A percentile compares a stretch with the other conserved stretches of the same genome.
Conservation (phyloP, 1,284 basidiomycete species). For the Ganoderma lingzhi region DNA sequence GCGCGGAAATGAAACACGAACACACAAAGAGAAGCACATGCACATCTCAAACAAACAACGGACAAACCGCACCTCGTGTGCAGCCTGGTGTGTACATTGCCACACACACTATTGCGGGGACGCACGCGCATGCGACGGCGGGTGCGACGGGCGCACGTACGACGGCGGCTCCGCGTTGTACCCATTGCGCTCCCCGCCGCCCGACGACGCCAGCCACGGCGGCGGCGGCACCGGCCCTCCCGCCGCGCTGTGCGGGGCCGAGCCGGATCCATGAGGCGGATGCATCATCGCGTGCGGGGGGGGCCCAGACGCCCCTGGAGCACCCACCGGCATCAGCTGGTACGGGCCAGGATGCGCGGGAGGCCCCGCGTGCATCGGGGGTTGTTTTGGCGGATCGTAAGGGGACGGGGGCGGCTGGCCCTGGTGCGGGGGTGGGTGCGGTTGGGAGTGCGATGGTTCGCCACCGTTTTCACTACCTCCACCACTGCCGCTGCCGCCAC, state of each 20-base stretch:
- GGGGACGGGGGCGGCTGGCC: conserved; percentile 27
- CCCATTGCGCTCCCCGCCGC: conserved; percentile 38
- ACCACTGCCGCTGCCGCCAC: background rate
- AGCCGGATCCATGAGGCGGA: conserved; percentile 36
- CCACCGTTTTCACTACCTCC: conserved; percentile 28
- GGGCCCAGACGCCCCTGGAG: conserved; percentile 32
- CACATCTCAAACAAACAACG: conserved; percentile 6
- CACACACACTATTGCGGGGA: conserved; percentile 46
- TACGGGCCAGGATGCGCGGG: conserved; percentile 40
- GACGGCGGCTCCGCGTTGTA: conserved; percentile 64
- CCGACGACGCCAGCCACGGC: conserved; percentile 53
- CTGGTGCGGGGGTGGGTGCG: conserved; percentile 27
- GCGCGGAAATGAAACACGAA: conserved; percentile 7
- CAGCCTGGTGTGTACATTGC: background rate
- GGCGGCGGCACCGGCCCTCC: conserved; percentile 49
- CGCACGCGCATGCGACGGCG: conserved; percentile 48
- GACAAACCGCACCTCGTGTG: background rate
- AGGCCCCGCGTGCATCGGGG: conserved; percentile 30
- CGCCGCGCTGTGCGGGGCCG: conserved; percentile 34
- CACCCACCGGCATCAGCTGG: conserved; percentile 37
- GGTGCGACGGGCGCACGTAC: conserved; percentile 63
- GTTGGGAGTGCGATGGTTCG: conserved; percentile 30
- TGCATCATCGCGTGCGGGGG: conserved; percentile 56
- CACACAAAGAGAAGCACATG: background rate
- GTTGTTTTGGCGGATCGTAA: conserved; percentile 35